A percentile compares a stretch with the other conserved stretches of the same genome.
phyloP scores from a whole-genome alignment of 2,329 filamentous ascomycete genomes.

The Hypoxylon sp. region DNA sequence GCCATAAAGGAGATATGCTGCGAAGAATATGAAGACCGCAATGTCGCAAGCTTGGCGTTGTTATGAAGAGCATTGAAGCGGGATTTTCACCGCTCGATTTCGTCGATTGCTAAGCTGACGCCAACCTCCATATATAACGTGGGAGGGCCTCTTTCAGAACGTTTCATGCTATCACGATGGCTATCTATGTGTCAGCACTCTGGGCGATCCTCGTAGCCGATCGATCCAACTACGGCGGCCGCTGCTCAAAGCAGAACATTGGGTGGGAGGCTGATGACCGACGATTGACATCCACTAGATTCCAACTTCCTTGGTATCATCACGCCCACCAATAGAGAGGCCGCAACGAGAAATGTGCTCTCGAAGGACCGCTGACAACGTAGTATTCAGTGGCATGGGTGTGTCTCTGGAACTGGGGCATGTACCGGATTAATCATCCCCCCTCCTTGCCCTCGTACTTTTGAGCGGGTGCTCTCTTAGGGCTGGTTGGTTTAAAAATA shows the following conservation, averaged over 20 bases:
- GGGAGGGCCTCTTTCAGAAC: conserved; percentile 10
- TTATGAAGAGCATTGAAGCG: conserved; percentile 13
- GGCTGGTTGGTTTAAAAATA: conserved; percentile 40
- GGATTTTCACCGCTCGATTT: conserved; percentile 22
- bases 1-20: conserved; percentile 34
- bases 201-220: conserved; percentile 21
- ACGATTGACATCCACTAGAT: conserved; percentile 13
- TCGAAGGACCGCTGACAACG: conserved; percentile 25
- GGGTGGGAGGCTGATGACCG: conserved; percentile 15
- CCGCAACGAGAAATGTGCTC: conserved; percentile 21
- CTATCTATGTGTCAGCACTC: conserved; percentile 29
- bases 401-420: conserved; percentile 17
- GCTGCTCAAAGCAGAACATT: conserved; percentile 9
- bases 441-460: conserved; percentile 12
- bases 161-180: conserved; percentile 15
- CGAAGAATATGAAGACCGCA: conserved; percentile 15
- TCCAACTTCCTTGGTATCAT: conserved; percentile 13
- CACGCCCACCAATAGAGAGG: conserved; percentile 31
- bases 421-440: conserved; percentile 18
- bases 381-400: conserved; percentile 33
- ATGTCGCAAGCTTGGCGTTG: conserved; percentile 18
- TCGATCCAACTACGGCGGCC: conserved; percentile 9
- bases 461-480: conserved; percentile 22
- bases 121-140: conserved; percentile 34
- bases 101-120: conserved; percentile 28